Conservation (phyloP, 2,329 filamentous ascomycete genomes). For the Fusarium globosum region DNA sequence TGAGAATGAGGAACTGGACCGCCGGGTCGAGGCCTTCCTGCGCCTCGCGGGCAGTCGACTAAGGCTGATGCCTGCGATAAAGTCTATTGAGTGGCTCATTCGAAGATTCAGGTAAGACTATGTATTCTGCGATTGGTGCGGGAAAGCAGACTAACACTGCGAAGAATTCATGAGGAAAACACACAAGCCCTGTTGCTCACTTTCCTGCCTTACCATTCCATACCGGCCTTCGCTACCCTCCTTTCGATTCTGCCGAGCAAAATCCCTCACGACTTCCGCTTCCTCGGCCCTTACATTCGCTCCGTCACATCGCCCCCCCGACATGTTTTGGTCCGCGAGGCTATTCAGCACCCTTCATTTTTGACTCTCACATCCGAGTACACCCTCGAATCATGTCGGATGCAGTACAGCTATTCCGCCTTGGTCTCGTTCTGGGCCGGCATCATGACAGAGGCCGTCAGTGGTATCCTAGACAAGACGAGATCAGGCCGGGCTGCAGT, state of each 20-base stretch:
- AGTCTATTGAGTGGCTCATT: conserved; percentile 94
- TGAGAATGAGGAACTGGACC: conserved; percentile 86
- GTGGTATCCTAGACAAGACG: conserved; percentile 81
- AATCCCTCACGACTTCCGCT: conserved; percentile 81
- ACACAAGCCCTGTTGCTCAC: conserved; percentile 81
- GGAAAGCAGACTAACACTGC: conserved; percentile 6
- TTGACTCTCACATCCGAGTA: conserved; percentile 82
- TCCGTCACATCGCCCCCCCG: conserved; percentile 81
- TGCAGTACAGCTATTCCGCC: conserved; percentile 78
- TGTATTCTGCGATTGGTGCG: neutral
- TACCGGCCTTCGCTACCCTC: conserved; percentile 85
- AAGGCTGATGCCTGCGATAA: conserved; percentile 86
- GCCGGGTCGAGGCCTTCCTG: conserved; percentile 83
- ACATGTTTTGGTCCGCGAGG: conserved; percentile 84
- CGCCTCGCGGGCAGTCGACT: conserved; percentile 80
- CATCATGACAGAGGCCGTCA: conserved; percentile 85
- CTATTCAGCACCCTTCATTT: conserved; percentile 81
- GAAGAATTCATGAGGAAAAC: conserved; percentile 91
- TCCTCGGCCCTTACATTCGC: conserved; percentile 86
- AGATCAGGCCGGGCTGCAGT: conserved; percentile 80
- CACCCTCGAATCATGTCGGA: conserved; percentile 77
- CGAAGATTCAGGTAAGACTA: conserved; percentile 81
- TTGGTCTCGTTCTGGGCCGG: conserved; percentile 92
- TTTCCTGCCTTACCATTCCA: conserved; percentile 92
- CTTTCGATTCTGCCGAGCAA: conserved; percentile 86